Base-by-base conservation (phyloP, 2,329 filamentous ascomycete genomes). In the Cladophialophora chaetospira region DNA sequence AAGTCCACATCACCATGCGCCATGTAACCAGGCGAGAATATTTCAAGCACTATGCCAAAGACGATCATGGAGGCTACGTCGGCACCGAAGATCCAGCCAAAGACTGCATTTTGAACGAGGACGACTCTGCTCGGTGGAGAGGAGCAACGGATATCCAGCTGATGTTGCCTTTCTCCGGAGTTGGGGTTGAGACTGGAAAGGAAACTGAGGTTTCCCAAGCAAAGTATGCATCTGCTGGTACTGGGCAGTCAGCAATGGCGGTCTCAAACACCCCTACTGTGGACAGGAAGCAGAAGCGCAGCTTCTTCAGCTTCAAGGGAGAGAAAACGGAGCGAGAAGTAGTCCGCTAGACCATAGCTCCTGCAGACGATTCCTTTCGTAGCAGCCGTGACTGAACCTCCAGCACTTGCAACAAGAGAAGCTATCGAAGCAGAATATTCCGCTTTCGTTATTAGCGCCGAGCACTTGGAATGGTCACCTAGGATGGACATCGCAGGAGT, bases 1-100 rank as follows among this genome's bases (percentile, higher is more conserved):
- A 38, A 11, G 51, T 56, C 8, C 48, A 55, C 6, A 53, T 65
- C 21, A 47, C 43, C 15, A 66, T 62, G 46, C 60, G 58, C 26
- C 28, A 63, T 25, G 54, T 63, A n/a, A 33, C 56, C 6, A 45
- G 61, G 15, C 51, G 33, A 17, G 55, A 65, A 26, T 65, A 65
- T 38, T 50, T 62, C 5, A 55, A 61, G 42, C 58, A 63, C 38
- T 65, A 66, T 43, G 58, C 58, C n/a, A 66, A 66, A 40, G 61
- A 66, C 42, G 58, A 59, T 2, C 19, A 47, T 4, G 63, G 63
- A 2, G 28, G 26, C 29, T 66, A 65, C 31, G 19, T 63, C 11
- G 64, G 62, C 11, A 62, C 57, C 1, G 55, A 60, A 46, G 58
- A 61, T 6, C 62, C 61, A 5, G 64, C 61, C 5, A 53, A 38